These are phyloP conservation scores for Blastomyces parvus DNA, from an alignment of 2,329 filamentous ascomycete species.

Conservation along the genomic window DNA sequence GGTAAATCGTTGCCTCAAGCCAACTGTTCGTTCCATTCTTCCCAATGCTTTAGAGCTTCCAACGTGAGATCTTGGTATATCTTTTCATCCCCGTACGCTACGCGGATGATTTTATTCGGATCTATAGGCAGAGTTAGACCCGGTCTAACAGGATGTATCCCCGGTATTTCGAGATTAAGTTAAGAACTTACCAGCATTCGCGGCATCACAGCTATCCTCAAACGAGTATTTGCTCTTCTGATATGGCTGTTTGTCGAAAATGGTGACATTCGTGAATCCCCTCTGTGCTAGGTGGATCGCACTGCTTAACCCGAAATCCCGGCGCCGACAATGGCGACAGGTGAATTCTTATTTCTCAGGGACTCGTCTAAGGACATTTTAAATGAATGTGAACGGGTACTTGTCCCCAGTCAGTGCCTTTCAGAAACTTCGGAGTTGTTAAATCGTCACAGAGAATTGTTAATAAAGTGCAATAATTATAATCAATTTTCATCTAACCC, in stretches of 20 bases:
- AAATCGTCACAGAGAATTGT: neutral
- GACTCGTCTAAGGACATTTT: neutral
- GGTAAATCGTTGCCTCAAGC: slow-evolving; percentile 21
- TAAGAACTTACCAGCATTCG: slow-evolving; percentile 31
- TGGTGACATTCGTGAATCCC: slow-evolving; percentile 41
- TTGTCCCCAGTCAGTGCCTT: too few relatives aligned
- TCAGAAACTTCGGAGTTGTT: neutral
- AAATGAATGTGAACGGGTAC: too few relatives aligned
- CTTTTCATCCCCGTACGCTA: slow-evolving; percentile 35
- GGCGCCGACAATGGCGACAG: slow-evolving; percentile 36
- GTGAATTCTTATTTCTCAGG: slow-evolving; percentile 9
- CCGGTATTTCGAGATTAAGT: neutral
- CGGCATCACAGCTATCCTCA: slow-evolving; percentile 35
- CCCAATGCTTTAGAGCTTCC: slow-evolving; percentile 37
- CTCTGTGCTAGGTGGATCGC: slow-evolving; percentile 37
- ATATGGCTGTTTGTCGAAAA: slow-evolving; percentile 42
- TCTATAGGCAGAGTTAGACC: neutral
- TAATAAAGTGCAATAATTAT: neutral
- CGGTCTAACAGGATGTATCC: neutral
- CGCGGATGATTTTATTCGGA: slow-evolving; percentile 38
- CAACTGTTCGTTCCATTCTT: slow-evolving; percentile 39
- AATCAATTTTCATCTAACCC: neutral
- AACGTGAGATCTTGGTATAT: slow-evolving; percentile 41
- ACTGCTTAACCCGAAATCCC: slow-evolving; percentile 36
- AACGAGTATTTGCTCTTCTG: slow-evolving; percentile 36